Evolutionary conservation across 345 rosid species (phyloP), one percentile per base, ranked within the genome.

Genomic region (Murraya koenigii): DNA sequence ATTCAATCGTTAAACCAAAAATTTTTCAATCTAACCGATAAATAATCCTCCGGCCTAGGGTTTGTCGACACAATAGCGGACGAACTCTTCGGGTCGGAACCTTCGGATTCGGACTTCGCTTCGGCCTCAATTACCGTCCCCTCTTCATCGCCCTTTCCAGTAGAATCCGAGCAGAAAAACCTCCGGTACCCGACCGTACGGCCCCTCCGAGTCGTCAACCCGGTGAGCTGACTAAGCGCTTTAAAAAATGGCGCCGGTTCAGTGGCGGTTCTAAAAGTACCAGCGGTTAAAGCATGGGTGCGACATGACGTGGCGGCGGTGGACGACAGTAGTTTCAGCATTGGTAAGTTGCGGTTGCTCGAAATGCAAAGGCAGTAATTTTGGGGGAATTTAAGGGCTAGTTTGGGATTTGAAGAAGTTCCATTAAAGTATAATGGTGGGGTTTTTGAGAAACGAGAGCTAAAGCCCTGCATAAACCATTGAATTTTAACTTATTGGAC

Each of bases 11-110:
- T 1, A 70, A 71, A 55, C 69, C 6, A 54, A 6, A 55, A 52
- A 8, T 14, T 54, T 65, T 69, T 44, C 30, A 19, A 35, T 75
- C 91, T 30, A 70, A 97, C 99, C 93, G 93, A 88, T 67, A 90
- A 86, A 81, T 91, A 97, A 86, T 97, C 99, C 78, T 97, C 98
- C 0, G 91, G 98, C 36, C 93, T 86, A 44, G 97, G 97, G 54
- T 82, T 79, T 33, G 96, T 89, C 1, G 97, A 79, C 47, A 97
- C 94, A 47, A 97, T 93, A 38, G 98, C 98, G 1, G 97, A 93
- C 4, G 94, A 89, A 32, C 86, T 82, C 79, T 90, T 91, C n/a
- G 86, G 14, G 26, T 87, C 97, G 15, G 81, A 64, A 3, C 69
- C 85, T 11, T 86, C 93, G 9, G 88, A 74, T 15, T 79, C 93